Evolutionary conservation across 345 rosid genomes (phyloP), one percentile per base, ranked within the genome.

Genomic region (Citrus maxima): DNA sequence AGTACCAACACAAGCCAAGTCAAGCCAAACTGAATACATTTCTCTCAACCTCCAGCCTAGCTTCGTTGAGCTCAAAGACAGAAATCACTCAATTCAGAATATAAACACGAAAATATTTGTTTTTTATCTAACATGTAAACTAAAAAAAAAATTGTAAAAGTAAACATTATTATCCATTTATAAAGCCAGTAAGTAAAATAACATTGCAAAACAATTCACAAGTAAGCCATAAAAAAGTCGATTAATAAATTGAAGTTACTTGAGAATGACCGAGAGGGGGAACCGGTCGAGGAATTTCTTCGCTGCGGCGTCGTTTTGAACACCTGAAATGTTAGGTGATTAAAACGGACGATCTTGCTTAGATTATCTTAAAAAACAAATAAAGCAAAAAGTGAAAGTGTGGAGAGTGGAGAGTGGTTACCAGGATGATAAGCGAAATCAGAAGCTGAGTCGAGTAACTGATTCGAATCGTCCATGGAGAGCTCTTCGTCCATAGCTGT

Each of bases 361-460:
- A 49, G 56, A 24, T 25, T 34, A 32, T 22, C 28, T 6, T 21
- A 14, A 5, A 21, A 51, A 12, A 32, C 27, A n/a, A 7, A 66
- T 4, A 46, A 46, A 46, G 51, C 51, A 46, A 46, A 46, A 46
- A 46, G 18, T 46, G 51, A 46, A 46, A 46, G 51, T 46, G 51
- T 13, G 51, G 18, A 46, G 51, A 46, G 51, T 46, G 10, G 40
- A 6, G 40, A 37, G 51, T 10, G 13, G 4, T 70, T 40, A 89
- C 97, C 98, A 7, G 97, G 95, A 74, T 87, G 85, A 79, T 81
- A 16, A 6, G 92, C 96, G 80, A 93, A 96, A 77, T 92, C 95
- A 67, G 92, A 83, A 81, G 97, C 98, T 25, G 89, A 82, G 46
- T 88, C 88, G 72, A 95, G 91, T 71, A 93, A 74, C 86, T 83